Base-by-base conservation (phyloP, 768 basidiomycete genomes). In the Paxillus involutus region DNA sequence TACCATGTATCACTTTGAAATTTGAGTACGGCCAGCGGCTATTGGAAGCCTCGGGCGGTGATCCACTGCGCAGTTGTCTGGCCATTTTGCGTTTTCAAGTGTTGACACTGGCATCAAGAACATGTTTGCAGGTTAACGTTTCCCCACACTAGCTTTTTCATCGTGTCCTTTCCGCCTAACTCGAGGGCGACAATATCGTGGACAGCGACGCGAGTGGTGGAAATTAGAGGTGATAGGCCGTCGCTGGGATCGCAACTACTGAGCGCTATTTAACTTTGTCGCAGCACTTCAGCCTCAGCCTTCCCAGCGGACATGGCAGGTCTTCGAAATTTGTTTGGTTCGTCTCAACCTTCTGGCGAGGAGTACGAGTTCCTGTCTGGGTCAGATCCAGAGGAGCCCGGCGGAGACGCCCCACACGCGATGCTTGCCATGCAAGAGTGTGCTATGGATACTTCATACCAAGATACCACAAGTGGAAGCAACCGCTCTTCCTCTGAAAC, bases 331-430 rank as follows among this genome's bases (percentile, higher is more conserved):
- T 47, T 56, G 39, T 46, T 60, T 19, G 47, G 47, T 39, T 55
- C 52, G 50, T 44, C 58, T 49, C 58, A 57, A 33, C 37, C 64
- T 21, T 47, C 37, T 11, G 58, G 24, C n/a, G 69, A 62, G 73
- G 74, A 73, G 53, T 78, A 77, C 68, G 79, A 80, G 58, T 75
- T 74, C 63, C 69, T 74, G 33, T 71, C 73, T 49, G 73, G 75
- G 62, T 73, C 72, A 29, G 80, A 80, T 65, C 75, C 75, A 13
- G 77, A 71, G 39, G 73, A 75, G 59, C 68, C 62, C 21, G 65
- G 66, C 32, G 59, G 67, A 49, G 59, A 53, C 50, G 46, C 54
- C 47, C 44, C 52, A 24, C 41, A 51, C 45, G 26, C 53, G 41
- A 36, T 47, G 32, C 52, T 45, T 47, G 47, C 26, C 26, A 5